A percentile compares a stretch with the other conserved stretches of the same genome.
Evolutionary conservation across 495 filamentous ascomycete genomes (phyloP).

Genomic region (Podospora appendiculata): DNA sequence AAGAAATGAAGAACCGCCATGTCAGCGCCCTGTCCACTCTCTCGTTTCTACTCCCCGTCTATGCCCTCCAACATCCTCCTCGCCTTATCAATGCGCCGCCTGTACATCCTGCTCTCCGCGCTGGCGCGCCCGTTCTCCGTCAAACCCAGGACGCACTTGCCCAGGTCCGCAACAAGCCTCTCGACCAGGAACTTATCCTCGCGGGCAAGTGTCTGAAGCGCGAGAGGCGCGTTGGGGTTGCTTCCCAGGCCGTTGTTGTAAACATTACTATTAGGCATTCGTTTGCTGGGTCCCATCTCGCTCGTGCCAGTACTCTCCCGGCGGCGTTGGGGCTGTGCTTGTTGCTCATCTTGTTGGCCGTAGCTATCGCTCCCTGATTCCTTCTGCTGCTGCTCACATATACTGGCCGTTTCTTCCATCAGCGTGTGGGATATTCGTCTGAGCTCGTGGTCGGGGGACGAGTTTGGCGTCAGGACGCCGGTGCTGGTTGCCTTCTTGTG

Average conservation of each 20-base stretch:
- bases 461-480: conserved; percentile 32
- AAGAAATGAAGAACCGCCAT: neutral
- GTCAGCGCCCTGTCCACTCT: neutral
- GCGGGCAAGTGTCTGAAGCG: conserved; percentile 47
- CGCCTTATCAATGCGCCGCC: conserved; percentile 66
- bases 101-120: conserved; percentile 53
- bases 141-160: conserved; percentile 60
- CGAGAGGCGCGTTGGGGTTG: conserved; percentile 10
- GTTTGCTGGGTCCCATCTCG: neutral
- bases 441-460: conserved; percentile 29
- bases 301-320: no score
- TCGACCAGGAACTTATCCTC: conserved; percentile 74
- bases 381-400: conserved; percentile 12
- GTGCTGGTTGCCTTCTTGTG: conserved; percentile 26
- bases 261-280: neutral
- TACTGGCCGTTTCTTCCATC: conserved; percentile 31
- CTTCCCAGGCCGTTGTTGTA: neutral
- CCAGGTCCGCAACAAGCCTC: conserved; percentile 63
- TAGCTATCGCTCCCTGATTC: conserved; percentile 11
- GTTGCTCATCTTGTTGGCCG: neutral
- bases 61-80: conserved; percentile 59
- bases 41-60: neutral
- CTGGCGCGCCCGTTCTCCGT: conserved; percentile 52
- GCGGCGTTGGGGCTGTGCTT: no score
- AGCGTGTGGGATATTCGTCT: conserved; percentile 30